Base-by-base conservation (phyloP, 768 basidiomycete species). In the Russula griseocarnosa region DNA sequence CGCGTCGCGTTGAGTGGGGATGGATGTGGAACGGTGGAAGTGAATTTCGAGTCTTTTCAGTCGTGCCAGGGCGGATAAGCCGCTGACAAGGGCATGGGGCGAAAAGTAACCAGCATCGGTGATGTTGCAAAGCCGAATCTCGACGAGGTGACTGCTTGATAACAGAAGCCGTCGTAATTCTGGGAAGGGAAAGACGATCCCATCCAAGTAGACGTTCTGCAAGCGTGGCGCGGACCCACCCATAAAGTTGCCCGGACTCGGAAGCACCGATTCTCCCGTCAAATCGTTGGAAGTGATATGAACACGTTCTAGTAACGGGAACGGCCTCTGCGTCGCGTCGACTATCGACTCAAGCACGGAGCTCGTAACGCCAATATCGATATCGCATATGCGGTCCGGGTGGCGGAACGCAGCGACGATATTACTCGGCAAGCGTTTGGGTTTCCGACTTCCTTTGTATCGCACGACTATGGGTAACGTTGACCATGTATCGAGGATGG, bases 181-280 rank as follows among this genome's bases (percentile, higher is more conserved):
- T 2, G 47, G 24, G 47, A 49, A 49, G n/a, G 47, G 47, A 49
- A 49, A 28, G 26, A 46, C n/a, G 28, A 61, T 30, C 34, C 54
- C 54, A 9, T 28, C 36, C 26, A 55, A 28, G 5, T 40, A n/a
- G 14, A 61, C 22, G 8, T 28, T 26, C 10, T 24, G 47, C 50
- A 62, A 34, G 34, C 55, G 55, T 5, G 61, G 61, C 4, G 61
- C 10, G 8, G 22, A 51, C 14, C 61, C 49, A 13, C 38, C 38
- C 47, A 62, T 38, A 34, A 57, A 62, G 30, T 14, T 53, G 0
- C 42, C 14, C n/a, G 46, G 36, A n/a, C 20, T 52, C 30, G 30
- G 28, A 24, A 62, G 20, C 55, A 71, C 9, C 78, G 73, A 58
- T 81, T 81, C 1, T 63, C 62, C n/a, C 72, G 69, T 10, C 79